These are phyloP conservation scores for Colletotrichum caudatum DNA, from an alignment of 2,329 filamentous ascomycete species.

Conservation along the genomic window DNA sequence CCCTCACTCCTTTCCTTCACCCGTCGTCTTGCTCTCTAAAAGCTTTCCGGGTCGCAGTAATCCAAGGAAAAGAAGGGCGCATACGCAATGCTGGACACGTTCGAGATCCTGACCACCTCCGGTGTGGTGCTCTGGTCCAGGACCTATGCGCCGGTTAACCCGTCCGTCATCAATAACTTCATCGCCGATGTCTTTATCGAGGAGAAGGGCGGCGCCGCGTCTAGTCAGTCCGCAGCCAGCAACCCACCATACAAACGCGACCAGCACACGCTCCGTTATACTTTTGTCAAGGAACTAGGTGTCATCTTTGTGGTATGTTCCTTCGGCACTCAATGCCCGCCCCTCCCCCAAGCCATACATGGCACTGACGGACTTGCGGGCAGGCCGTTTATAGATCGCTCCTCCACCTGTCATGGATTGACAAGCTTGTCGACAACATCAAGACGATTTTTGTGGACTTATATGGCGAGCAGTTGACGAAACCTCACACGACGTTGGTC, in stretches of 20 bases:
- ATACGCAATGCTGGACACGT: conserved; percentile 85
- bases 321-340: neutral
- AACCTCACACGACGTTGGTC: conserved; percentile 80
- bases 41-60: conserved; percentile 15
- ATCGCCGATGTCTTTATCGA: conserved; percentile 98
- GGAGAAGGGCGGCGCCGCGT: conserved; percentile 78
- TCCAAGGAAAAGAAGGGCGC: conserved; percentile 1
- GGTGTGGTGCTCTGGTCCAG: conserved; percentile 98
- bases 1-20: neutral
- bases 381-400: conserved; percentile 97
- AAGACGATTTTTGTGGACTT: conserved; percentile 91
- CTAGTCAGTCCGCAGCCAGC: conserved; percentile 67
- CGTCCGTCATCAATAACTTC: conserved; percentile 90
- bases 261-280: conserved; percentile 96
- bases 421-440: conserved; percentile 95
- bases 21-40: neutral
- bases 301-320: conserved; percentile 87
- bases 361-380: conserved; percentile 35
- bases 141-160: conserved; percentile 82
- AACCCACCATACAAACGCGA: conserved; percentile 88
- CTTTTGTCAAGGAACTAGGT: conserved; percentile 89
- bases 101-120: conserved; percentile 95
- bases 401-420: conserved; percentile 95
- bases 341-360: neutral
- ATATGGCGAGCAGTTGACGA: conserved; percentile 88